phyloP scores from a whole-genome alignment of 106 monocot genomes.

The Platanthera zijinensis region DNA sequence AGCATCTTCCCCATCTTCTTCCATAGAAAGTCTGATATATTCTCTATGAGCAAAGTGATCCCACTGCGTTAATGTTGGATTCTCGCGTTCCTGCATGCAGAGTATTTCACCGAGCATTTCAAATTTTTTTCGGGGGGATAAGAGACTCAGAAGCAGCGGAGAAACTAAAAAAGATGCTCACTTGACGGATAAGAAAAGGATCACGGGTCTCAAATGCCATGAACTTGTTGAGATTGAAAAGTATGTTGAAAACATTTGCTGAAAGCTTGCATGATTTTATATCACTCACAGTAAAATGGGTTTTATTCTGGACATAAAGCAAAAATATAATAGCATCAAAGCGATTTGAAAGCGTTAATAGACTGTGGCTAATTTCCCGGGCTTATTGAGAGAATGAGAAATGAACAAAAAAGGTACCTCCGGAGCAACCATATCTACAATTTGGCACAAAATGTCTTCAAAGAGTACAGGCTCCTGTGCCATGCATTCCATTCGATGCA shows the following conservation, averaged over 20 bases:
- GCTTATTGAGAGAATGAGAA: neutral
- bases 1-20: slow-evolving; percentile 99
- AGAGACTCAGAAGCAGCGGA: neutral
- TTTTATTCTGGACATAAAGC: slow-evolving; percentile 53
- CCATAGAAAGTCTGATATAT: slow-evolving; percentile 92
- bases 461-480: slow-evolving; percentile 94
- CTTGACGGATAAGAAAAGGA: slow-evolving; percentile 96
- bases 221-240: slow-evolving; percentile 97
- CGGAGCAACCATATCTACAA: slow-evolving; percentile 88
- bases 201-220: slow-evolving; percentile 97
- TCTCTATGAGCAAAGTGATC: slow-evolving; percentile 93
- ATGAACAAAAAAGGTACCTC: slow-evolving; percentile 39
- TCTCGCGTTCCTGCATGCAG: slow-evolving; percentile 66
- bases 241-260: slow-evolving; percentile 91
- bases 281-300: slow-evolving; percentile 58
- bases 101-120: neutral
- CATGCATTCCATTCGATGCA: slow-evolving; percentile 99
- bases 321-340: neutral
- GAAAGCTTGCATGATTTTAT: slow-evolving; percentile 79
- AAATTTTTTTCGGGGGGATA: neutral
- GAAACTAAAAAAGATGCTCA: slow-evolving; percentile 10
- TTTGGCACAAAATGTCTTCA: slow-evolving; percentile 95
- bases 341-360: neutral
- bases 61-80: slow-evolving; percentile 95
- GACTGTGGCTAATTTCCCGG: neutral